Evolutionary conservation across 2,329 filamentous ascomycete species (phyloP), one percentile per base, ranked within the genome.

Genomic region (Drechslerella dactyloides): DNA sequence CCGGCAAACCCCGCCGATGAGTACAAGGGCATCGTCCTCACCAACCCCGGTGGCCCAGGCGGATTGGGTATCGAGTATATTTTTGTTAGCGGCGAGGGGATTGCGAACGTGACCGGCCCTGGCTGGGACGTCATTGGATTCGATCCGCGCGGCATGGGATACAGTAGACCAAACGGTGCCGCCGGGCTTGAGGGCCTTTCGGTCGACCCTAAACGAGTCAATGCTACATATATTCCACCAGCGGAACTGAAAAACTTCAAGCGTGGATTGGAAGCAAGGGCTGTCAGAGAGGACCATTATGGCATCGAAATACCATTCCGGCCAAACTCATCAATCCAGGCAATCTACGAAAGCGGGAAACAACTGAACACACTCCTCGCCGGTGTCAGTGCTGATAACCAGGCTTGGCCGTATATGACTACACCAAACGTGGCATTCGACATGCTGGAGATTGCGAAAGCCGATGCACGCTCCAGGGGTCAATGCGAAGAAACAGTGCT

Each of bases 91-190:
- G 79, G 83, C 61, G 65, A 73, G 0, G 82, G 84, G 69, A 81
- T 84, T 2, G 75, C 85, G 8, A 82, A 82, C 15, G 84, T 82
- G 81, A 76, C 79, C 8, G 79, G 79, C 2, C 66, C 68, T 1
- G 68, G 62, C 1, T 65, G 60, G 68, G 68, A 73, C 21, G 66
- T 73, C 15, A 62, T 75, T 77, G 13, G 52, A 58, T 68, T 76
- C 75, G 83, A 85, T 56, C 83, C 83, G n/a, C 81, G 83, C 3
- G 83, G 83, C 2, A 83, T 84, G 63, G 84, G 84, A 74, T 75
- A 78, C 0, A 81, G 82, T 1, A 79, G 79, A 15, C 83, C 83
- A 0, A 77, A 81, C 2, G 52, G 55, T 2, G 40, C 56, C 37
- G 11, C 44, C 0, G 66, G 66, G n/a, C 64, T 52, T 40, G 15